A percentile compares a stretch with the other conserved stretches of the same genome.
phyloP scores from a whole-genome alignment of 257 asterid species.

The Gentiana dahurica region DNA sequence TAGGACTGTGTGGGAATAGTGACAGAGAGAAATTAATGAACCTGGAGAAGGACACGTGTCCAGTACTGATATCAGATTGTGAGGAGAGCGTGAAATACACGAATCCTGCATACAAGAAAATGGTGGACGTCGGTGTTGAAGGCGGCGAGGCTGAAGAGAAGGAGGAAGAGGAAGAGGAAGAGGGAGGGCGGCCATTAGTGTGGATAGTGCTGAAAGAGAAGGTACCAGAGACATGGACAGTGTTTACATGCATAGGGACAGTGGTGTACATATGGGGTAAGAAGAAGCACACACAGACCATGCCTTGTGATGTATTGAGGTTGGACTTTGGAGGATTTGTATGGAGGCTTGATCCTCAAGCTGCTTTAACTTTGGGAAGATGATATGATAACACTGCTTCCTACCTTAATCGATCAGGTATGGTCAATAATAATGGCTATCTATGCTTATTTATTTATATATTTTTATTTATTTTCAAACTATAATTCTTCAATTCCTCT shows the following conservation, averaged over 20 bases:
- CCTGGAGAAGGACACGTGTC: slow-evolving; percentile 32
- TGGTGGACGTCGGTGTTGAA: slow-evolving; percentile 14
- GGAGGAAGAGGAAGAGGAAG: slow-evolving; percentile 7
- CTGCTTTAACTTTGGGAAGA: slow-evolving; percentile 30
- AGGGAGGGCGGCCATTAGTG: not conserved
- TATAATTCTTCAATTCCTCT: too few species aligned
- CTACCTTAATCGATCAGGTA: too few species aligned
- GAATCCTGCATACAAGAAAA: slow-evolving; percentile 25
- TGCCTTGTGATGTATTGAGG: slow-evolving; percentile 51
- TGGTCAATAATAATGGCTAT: too few species aligned
- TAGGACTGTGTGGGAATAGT: slow-evolving; percentile 20
- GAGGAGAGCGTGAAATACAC: slow-evolving; percentile 28
- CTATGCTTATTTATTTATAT: too few species aligned
- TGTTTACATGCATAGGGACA: slow-evolving; percentile 41
- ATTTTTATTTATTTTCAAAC: too few species aligned
- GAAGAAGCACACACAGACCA: slow-evolving; percentile 16
- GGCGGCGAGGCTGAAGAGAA: not conserved
- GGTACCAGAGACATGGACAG: slow-evolving; percentile 8
- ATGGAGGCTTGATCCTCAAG: slow-evolving; percentile 39
- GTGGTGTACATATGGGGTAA: slow-evolving; percentile 18
- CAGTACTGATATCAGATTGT: slow-evolving; percentile 31
- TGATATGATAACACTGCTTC: too few species aligned
- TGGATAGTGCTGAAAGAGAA: slow-evolving; percentile 29
- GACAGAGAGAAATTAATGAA: slow-evolving; percentile 31
- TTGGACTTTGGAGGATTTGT: slow-evolving; percentile 48